A percentile compares a stretch with the other conserved stretches of the same genome.
These are phyloP conservation scores for Xylariales sp. DNA, from an alignment of 2,329 filamentous ascomycete genomes.

Conservation along the genomic window DNA sequence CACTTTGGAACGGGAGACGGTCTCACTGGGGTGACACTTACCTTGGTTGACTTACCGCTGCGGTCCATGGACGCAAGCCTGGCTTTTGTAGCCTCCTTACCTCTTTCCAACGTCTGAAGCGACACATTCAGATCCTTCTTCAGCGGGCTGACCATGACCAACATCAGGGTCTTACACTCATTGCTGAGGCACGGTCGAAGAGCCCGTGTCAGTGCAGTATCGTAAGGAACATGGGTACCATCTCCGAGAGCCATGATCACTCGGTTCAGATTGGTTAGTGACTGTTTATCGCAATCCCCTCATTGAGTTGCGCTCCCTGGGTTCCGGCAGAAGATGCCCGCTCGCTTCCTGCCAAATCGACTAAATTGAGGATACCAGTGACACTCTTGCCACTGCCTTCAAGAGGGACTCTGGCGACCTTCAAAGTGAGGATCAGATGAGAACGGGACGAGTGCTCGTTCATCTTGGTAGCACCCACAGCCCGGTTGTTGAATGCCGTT, in stretches of 20 bases:
- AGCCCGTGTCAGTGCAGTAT: slow-evolving; percentile 89
- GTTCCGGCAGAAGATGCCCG: no score
- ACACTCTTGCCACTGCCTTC: no score
- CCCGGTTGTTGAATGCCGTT: slow-evolving; percentile 74
- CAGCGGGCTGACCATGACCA: slow-evolving; percentile 91
- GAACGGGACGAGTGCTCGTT: slow-evolving; percentile 90
- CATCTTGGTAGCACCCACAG: slow-evolving; percentile 84
- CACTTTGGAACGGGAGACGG: no score
- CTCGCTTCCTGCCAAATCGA: no score
- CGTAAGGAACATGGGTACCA: slow-evolving; percentile 80
- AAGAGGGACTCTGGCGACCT: slow-evolving; percentile 24
- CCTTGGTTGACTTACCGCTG: no score
- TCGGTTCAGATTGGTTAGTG: slow-evolving; percentile 83
- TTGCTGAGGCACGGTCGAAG: slow-evolving; percentile 88
- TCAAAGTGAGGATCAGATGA: slow-evolving; percentile 78
- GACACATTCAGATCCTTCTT: slow-evolving; percentile 64
- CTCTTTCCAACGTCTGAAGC: slow-evolving; percentile 17
- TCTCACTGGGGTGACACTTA: no score
- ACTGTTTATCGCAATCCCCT: no score
- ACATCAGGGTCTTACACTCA: slow-evolving; percentile 96
- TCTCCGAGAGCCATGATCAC: slow-evolving; percentile 85
- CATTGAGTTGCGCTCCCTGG: no score
- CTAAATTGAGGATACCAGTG: no score
- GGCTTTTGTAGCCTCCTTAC: slow-evolving; percentile 16
- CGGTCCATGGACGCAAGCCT: slow-evolving; percentile 10